Conservation (phyloP, 257 asterid genomes). For the Nicotiana attenuata region DNA sequence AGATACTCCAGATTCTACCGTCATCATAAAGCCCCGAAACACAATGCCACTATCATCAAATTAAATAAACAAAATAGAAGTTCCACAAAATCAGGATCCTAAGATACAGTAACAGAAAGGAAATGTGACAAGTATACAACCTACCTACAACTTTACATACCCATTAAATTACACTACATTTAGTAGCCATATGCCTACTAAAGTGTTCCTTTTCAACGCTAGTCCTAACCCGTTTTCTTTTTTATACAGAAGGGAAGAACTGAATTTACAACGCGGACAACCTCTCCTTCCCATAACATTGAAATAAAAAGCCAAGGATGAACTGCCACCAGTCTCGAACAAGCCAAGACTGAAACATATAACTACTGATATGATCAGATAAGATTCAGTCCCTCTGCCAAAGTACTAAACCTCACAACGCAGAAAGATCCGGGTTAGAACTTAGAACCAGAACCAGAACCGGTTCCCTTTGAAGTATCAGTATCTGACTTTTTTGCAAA, state of each 20-base stretch:
- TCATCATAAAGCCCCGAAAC: not conserved
- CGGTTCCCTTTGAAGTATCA: slow-evolving; percentile 31
- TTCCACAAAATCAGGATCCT: not conserved
- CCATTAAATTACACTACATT: not conserved
- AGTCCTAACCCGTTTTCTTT: not conserved
- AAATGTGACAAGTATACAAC: not conserved
- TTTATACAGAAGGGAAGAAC: slow-evolving; percentile 3
- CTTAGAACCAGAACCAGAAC: slow-evolving; percentile 29
- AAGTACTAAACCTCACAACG: slow-evolving; percentile 18
- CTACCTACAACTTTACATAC: not conserved
- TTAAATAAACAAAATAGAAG: not conserved
- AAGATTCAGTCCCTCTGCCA: not conserved
- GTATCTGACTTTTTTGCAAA: slow-evolving; percentile 59
- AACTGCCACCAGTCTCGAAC: slow-evolving; percentile 56
- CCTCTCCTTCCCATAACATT: not conserved
- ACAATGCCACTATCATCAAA: not conserved
- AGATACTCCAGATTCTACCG: not conserved
- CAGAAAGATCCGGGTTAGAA: slow-evolving; percentile 23
- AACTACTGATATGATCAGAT: not conserved
- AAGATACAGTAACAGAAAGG: not conserved
- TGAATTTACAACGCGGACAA: not conserved
- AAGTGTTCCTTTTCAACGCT: slow-evolving; percentile 5
- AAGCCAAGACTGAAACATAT: slow-evolving; percentile 23
- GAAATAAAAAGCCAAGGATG: slow-evolving; percentile 73
- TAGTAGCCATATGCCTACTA: not conserved